Evolutionary conservation across 345 rosid genomes (phyloP), one percentile per base, ranked within the genome.

Genomic region (Lepidium didymum): DNA sequence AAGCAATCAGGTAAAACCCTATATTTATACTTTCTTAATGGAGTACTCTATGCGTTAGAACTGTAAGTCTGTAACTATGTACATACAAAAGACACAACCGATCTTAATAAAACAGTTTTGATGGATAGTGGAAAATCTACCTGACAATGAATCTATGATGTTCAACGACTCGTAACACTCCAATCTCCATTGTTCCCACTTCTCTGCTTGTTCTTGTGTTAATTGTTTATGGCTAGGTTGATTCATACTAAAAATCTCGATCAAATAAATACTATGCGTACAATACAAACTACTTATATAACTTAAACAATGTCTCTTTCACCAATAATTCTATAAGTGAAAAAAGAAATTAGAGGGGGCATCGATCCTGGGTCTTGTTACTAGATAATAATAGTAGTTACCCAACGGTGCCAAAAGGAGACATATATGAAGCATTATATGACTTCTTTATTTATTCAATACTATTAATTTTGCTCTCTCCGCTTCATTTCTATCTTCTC

Each of bases 401-500:
- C 4, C 31, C 31, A 27, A 27, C 31, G 31, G 31, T 27, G 31
- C 31, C 31, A 4, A 27, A 27, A 27, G 1, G 31, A 4, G 4
- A 4, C 1, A 6, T 1, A 27, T 27, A 4, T 27, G 31, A 27
- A 27, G 31, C 4, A 5, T 4, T 25, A 4, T 27, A 27, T 27
- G 31, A 4, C 6, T 4, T 27, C 4, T 27, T 27, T 0, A 27
- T 27, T 4, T 27, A 27, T 27, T 6, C 31, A 27, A 4, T 6
- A 27, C 31, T 27, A 27, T 4, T 1, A 27, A 4, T 27, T 27
- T 5, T 0, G 6, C 31, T 27, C 31, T 27, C 61, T 57, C 35
- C 37, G 46, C 71, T 53, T 53, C 40, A 33, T 37, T 10, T 43
- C 64, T 35, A 53, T 62, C 75, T 53, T 45, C 40, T 49, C 47